These are phyloP conservation scores for Blumeriella jaapii DNA, from an alignment of 2,329 filamentous ascomycete genomes.

Conservation along the genomic window DNA sequence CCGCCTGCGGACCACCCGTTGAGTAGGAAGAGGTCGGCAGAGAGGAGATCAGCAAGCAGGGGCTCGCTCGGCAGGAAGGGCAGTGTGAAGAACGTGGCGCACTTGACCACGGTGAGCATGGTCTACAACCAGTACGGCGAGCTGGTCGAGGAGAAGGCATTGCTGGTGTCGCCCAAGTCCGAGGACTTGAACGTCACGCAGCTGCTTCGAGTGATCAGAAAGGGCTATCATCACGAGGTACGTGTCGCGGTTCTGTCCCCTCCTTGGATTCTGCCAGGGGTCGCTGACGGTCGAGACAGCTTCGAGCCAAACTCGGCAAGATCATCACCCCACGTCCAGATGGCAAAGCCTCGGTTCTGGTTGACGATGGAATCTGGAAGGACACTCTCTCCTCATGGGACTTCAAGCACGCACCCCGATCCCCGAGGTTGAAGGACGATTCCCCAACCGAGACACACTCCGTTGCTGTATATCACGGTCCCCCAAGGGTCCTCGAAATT, in stretches of 20 bases:
- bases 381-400: constrained; percentile 18
- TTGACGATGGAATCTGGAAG: constrained; percentile 10
- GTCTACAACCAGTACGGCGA: constrained; percentile 25
- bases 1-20: not conserved
- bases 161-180: constrained; percentile 6
- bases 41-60: too few species aligned
- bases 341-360: constrained; percentile 7
- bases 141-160: constrained; percentile 15
- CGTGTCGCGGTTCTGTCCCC: constrained; percentile 1
- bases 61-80: too few species aligned
- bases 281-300: constrained; percentile 10
- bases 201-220: constrained; percentile 20
- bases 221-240: constrained; percentile 23
- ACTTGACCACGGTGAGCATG: constrained; percentile 11
- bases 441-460: constrained; percentile 1
- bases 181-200: constrained; percentile 16
- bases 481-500: constrained; percentile 23
- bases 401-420: constrained; percentile 9
- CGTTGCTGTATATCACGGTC: constrained; percentile 11
- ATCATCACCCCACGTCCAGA: constrained; percentile 13
- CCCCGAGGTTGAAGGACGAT: not conserved
- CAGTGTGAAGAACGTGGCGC: constrained; percentile 1
- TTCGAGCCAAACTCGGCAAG: constrained; percentile 15
- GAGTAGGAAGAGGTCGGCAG: not conserved
- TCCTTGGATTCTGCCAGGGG: not conserved